phyloP scores from a whole-genome alignment of 352 stramenopile genomes.

The Phytophthora hybrid region DNA sequence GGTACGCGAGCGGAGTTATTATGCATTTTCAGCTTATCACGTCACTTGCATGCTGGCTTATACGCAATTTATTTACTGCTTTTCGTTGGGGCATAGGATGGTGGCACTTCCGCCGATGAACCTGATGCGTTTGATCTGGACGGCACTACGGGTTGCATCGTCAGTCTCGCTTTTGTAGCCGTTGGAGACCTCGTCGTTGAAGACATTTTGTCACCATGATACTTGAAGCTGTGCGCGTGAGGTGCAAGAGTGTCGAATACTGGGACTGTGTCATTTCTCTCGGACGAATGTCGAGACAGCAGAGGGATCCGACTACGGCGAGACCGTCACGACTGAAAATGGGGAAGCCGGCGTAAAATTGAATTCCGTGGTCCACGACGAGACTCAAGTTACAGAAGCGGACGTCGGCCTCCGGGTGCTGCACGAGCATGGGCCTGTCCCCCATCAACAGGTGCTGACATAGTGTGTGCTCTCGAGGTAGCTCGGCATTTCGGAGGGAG shows the following conservation, averaged over 20 bases:
- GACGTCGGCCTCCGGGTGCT: slow-evolving; percentile 59
- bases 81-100: slow-evolving; percentile 3
- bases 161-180: slow-evolving; percentile 1
- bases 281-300: slow-evolving; percentile 31
- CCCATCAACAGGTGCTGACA: slow-evolving; percentile 64
- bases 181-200: slow-evolving; percentile 7
- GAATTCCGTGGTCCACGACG: slow-evolving; percentile 40
- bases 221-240: slow-evolving; percentile 28
- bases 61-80: background rate
- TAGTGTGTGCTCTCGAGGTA: slow-evolving; percentile 50
- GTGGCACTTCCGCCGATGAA: slow-evolving; percentile 2
- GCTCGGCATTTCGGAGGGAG: slow-evolving; percentile 32
- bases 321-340: slow-evolving; percentile 28
- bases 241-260: slow-evolving; percentile 39
- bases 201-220: slow-evolving; percentile 25
- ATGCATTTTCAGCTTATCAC: slow-evolving; percentile 9
- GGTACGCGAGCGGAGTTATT: background rate
- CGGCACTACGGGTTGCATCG: background rate
- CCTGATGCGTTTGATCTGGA: background rate
- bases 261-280: slow-evolving; percentile 42
- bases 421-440: slow-evolving; percentile 54
- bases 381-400: slow-evolving; percentile 53
- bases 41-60: slow-evolving; percentile 2
- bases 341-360: slow-evolving; percentile 70
- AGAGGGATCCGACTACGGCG: slow-evolving; percentile 40